Percentiles rank a stretch among this genome's conserved stretches.
Conservation (phyloP, 2,329 filamentous ascomycete genomes). For the Conoideocrella luteorostrata region DNA sequence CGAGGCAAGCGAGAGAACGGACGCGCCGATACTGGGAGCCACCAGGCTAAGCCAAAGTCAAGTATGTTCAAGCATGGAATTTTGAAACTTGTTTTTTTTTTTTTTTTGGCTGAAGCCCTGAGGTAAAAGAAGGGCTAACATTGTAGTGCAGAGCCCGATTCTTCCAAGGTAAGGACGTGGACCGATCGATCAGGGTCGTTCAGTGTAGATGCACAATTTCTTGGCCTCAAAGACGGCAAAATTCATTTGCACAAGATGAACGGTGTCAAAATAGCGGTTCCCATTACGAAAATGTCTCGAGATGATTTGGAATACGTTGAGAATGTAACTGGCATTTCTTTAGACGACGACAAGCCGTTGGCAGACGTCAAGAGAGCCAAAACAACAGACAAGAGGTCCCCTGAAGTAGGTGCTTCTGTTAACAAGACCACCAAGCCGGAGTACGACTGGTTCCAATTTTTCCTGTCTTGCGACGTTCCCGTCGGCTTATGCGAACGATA, state of each 20-base stretch:
- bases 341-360: conserved; percentile 91
- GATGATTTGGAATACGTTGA: conserved; percentile 96
- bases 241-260: conserved; percentile 98
- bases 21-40: conserved; percentile 45
- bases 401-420: conserved; percentile 54
- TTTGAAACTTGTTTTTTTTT: too few species aligned
- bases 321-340: conserved; percentile 72
- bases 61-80: conserved; percentile 56
- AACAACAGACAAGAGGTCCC: conserved; percentile 20
- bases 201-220: conserved; percentile 94
- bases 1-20: conserved; percentile 65
- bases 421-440: conserved; percentile 59
- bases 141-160: conserved; percentile 66
- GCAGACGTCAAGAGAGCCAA: conserved; percentile 67
- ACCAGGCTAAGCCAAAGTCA: conserved; percentile 57
- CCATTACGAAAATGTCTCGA: conserved; percentile 89
- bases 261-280: conserved; percentile 96
- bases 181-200: conserved; percentile 93
- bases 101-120: background rate
- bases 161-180: conserved; percentile 80
- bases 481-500: conserved; percentile 93
- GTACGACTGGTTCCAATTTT: conserved; percentile 99
- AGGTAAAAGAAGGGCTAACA: background rate
- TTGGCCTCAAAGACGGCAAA: conserved; percentile 90
- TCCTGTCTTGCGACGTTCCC: conserved; percentile 84